Evolutionary conservation across 2,329 filamentous ascomycete genomes (phyloP).

Genomic region (Scedosporium minutisporum): DNA sequence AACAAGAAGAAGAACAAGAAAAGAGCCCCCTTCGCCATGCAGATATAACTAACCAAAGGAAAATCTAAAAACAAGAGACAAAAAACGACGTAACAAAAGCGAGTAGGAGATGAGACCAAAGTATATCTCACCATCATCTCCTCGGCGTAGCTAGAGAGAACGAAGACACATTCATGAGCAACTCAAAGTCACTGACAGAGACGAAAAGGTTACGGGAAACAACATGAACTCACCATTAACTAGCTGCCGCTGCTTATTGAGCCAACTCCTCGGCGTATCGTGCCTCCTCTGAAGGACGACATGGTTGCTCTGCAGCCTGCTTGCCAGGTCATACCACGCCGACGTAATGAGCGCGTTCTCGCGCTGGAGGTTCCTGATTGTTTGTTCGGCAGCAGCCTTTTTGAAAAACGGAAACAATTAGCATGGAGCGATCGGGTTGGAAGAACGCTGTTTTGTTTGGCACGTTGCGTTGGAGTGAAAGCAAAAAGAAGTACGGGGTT

Average conservation of each 20-base stretch:
- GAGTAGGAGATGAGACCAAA: neutral
- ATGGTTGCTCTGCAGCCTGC: constrained; percentile 71
- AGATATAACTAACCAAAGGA: constrained; percentile 1
- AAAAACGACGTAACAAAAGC: neutral
- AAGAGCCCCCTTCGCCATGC: constrained; percentile 1
- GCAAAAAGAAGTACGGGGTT: neutral
- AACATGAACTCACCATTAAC: constrained; percentile 34
- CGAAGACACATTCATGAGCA: neutral
- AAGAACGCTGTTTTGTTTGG: neutral
- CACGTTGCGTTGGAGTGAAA: no score
- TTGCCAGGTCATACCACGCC: constrained; percentile 80
- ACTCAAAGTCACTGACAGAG: neutral
- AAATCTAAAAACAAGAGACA: neutral
- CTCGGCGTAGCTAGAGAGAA: constrained; percentile 13
- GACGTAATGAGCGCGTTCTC: constrained; percentile 71
- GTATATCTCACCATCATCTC: constrained; percentile 7
- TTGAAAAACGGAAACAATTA: neutral
- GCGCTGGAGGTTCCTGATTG: constrained; percentile 60
- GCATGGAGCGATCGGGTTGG: neutral
- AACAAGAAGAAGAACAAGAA: neutral
- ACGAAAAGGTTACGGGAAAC: neutral
- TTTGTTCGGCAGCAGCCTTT: constrained; percentile 41
- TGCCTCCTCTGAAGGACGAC: constrained; percentile 66
- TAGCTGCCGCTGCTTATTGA: constrained; percentile 71
- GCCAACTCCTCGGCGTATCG: constrained; percentile 70